Evolutionary conservation across 805 yeast genomes (phyloP), one percentile per base, ranked within the genome.

Genomic region (Candida tallmaniae): DNA sequence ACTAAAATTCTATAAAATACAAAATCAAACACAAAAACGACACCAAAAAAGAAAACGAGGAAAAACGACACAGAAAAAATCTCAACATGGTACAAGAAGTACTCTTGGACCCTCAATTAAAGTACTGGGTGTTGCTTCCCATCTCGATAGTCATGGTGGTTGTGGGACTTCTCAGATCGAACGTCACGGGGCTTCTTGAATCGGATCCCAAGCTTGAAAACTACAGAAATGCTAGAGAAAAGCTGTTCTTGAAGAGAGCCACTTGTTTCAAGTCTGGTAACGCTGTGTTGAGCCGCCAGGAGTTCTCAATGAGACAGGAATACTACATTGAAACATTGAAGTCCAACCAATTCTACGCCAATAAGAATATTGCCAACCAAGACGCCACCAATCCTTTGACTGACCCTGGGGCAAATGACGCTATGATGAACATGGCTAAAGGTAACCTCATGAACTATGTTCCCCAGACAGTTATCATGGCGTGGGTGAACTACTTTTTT

Each of bases 391-490:
- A 82, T 43, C 86, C 90, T 13, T 68, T 87, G 31, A 85, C 90
- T 12, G 95, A 86, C 48, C 81, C 94, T 3, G 66, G 68, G 31
- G 69, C 81, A 18, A 71, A 80, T 41, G 96, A 88, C 36, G 76
- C 80, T 15, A 62, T 93, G 70, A 68, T 80, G 68, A 73, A 70
- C 31, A 80, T 85, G 80, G 74, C 88, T 39, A 87, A 87, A 53
- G 80, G 82, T 6, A 89, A 87, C 52, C 63, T 87, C 44, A 80
- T 89, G 52, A 85, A 78, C 58, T 85, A 80, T 54, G 74, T 88
- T 13, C 97, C 97, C 2, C 97, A 93, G 62, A 86, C 96, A 0
- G 57, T 89, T 25, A 83, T 89, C 44, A 89, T 93, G 96, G 87
- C 88, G 51, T 93, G 97, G 96, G 90, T 90, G 41, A 86, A 85